phyloP scores from a whole-genome alignment of 176 grass and related monocot species.

The Triticum urartu region DNA sequence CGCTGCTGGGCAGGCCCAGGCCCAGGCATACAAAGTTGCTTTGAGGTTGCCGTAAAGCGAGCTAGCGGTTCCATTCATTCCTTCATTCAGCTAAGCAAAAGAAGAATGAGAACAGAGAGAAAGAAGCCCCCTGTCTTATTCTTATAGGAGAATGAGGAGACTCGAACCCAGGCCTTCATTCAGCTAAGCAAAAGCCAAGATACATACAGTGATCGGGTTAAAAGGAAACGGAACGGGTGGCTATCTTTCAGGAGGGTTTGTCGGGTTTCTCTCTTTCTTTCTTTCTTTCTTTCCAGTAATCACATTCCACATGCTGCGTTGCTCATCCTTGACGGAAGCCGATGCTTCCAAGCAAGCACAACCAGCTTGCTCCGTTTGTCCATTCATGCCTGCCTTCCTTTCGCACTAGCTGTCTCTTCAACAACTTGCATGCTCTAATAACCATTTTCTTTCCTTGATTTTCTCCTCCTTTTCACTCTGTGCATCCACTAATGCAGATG shows the following conservation, averaged over 20 bases:
- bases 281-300: not conserved
- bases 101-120: not conserved
- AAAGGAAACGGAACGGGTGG: not conserved
- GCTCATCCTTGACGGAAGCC: not conserved
- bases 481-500: no score
- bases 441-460: not conserved
- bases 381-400: not conserved
- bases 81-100: not conserved
- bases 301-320: not conserved
- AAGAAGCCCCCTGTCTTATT: no score
- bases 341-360: constrained; percentile 10
- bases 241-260: not conserved
- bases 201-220: not conserved
- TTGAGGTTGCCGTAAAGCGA: not conserved
- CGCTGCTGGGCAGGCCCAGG: not conserved
- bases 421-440: not conserved
- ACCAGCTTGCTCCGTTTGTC: not conserved
- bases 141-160: no score
- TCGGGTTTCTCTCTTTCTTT: not conserved
- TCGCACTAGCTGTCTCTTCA: not conserved
- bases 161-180: not conserved
- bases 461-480: no score
- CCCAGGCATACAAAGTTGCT: not conserved
- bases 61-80: not conserved
- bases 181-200: not conserved